Evolutionary conservation across 768 basidiomycete genomes (phyloP).

Genomic region (Mycena amicta): DNA sequence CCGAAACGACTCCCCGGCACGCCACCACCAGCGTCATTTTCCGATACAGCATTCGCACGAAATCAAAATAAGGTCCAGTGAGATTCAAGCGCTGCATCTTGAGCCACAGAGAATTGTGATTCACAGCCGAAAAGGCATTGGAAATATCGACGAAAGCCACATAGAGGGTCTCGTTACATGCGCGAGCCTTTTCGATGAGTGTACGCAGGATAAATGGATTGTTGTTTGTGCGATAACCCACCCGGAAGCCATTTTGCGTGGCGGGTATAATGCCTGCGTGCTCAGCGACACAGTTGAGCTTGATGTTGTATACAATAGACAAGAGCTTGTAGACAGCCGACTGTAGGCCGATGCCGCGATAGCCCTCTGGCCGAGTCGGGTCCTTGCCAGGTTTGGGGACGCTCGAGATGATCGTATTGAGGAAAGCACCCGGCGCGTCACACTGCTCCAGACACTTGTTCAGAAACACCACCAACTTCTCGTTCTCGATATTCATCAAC

Average conservation of each 20-base stretch:
- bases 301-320: slow-evolving; percentile 21
- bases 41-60: slow-evolving; percentile 25
- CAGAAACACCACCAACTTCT: background rate
- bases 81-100: slow-evolving; percentile 26
- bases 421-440: background rate
- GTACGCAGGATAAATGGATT: slow-evolving; percentile 30
- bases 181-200: slow-evolving; percentile 26
- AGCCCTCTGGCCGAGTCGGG: slow-evolving; percentile 9
- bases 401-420: background rate
- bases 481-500: background rate
- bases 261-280: slow-evolving; percentile 22
- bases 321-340: slow-evolving; percentile 22
- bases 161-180: slow-evolving; percentile 22
- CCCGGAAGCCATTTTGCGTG: slow-evolving; percentile 35
- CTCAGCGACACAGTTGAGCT: slow-evolving; percentile 20
- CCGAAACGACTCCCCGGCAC: slow-evolving; percentile 11
- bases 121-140: slow-evolving; percentile 37
- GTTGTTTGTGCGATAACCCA: slow-evolving; percentile 30
- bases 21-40: slow-evolving; percentile 22
- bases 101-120: slow-evolving; percentile 31
- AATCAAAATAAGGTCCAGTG: slow-evolving; percentile 28
- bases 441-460: background rate
- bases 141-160: slow-evolving; percentile 27
- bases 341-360: slow-evolving; percentile 21
- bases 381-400: slow-evolving; percentile 20